Evolutionary conservation across 176 grass and related monocot species (phyloP).

Genomic region (Rhynchospora pubera): DNA sequence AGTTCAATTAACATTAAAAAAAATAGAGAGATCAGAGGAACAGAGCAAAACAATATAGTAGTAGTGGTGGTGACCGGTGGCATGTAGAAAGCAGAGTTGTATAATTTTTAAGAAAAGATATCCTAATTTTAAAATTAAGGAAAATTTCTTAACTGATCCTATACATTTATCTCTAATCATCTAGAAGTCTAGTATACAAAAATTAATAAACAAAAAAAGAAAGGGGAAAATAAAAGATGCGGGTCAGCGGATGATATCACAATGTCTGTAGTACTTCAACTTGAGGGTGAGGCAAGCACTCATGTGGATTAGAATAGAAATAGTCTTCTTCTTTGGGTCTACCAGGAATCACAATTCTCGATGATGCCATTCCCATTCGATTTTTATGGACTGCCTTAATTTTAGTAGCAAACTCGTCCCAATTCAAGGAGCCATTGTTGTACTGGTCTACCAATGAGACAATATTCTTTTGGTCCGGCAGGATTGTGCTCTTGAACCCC

Average conservation of each 20-base stretch:
- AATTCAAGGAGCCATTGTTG: conserved; percentile 54
- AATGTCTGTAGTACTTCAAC: conserved; percentile 20
- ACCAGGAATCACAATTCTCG: conserved; percentile 59
- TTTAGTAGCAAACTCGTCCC: conserved; percentile 72
- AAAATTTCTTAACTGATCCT: not conserved
- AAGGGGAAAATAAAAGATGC: not conserved
- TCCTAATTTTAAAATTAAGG: not conserved
- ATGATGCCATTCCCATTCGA: conserved; percentile 61
- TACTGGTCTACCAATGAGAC: conserved; percentile 69
- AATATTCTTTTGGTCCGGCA: conserved; percentile 68
- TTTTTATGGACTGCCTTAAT: conserved; percentile 66
- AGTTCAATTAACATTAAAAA: not conserved
- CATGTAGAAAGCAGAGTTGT: not conserved
- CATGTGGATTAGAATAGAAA: conserved; percentile 90
- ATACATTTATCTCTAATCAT: not conserved
- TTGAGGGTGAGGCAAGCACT: conserved; percentile 65
- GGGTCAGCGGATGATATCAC: conserved; percentile 33
- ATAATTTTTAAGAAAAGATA: not conserved
- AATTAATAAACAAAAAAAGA: not conserved
- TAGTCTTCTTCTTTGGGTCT: conserved; percentile 96
- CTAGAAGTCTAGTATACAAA: not conserved
- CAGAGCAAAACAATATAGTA: not conserved
- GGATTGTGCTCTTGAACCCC: conserved; percentile 83
- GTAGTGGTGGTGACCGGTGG: not conserved
- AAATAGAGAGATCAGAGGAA: not conserved